Conservation (phyloP, 2,329 filamentous ascomycete species). For the Botrytis hyacinthi region DNA sequence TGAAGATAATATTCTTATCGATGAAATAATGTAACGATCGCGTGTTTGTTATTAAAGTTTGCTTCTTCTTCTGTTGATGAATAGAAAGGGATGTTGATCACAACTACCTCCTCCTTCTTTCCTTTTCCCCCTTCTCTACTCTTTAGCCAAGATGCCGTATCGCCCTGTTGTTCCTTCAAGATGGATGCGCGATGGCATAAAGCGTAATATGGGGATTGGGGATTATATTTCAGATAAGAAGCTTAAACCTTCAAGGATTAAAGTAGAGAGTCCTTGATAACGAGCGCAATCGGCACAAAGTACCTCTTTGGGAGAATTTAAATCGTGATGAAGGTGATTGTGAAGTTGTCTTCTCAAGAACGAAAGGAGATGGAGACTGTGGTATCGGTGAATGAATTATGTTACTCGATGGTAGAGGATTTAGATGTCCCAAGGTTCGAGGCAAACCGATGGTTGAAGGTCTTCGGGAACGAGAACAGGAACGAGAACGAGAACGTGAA, state of each 20-base stretch:
- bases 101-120: neutral
- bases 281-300: constrained; percentile 56
- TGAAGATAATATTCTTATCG: neutral
- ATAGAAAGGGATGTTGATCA: neutral
- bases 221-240: constrained; percentile 21
- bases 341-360: neutral
- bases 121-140: neutral
- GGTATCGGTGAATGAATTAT: neutral
- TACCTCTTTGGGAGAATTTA: constrained; percentile 41
- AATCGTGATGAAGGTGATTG: neutral
- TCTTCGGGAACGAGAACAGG: neutral
- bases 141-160: neutral
- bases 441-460: neutral
- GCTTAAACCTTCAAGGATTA: constrained; percentile 20
- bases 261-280: constrained; percentile 37
- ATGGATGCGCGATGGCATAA: constrained; percentile 1
- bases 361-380: neutral
- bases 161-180: constrained; percentile 2
- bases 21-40: neutral
- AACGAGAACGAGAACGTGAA: neutral
- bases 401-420: neutral
- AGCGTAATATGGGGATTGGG: constrained; percentile 7
- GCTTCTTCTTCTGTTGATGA: neutral
- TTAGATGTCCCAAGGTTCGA: neutral
- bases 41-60: neutral